Evolutionary conservation across 2,329 filamentous ascomycete genomes (phyloP), one percentile per base, ranked within the genome.

Genomic region (Emergomyces orientalis): DNA sequence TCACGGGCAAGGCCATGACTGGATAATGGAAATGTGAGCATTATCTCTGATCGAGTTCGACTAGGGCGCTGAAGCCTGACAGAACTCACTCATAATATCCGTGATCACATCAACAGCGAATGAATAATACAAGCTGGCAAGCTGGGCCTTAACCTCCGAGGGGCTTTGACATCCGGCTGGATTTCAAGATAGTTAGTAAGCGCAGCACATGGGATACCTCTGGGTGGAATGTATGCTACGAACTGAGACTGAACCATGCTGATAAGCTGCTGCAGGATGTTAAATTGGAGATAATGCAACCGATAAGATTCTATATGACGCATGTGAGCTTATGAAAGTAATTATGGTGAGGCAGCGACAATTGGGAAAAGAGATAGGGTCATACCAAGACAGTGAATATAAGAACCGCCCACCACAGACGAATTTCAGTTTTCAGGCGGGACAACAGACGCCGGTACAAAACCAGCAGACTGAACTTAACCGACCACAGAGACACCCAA

Each of bases 381-480:
- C 71, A 67, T 62, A 76, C 74, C 65, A 76, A 34, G 17, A 72
- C 45, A 27, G 70, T 74, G 62, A 77, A 76, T 1, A 67, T 62
- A 32, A 75, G 27, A 1, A 76, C 71, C 5, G 62, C 67, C 73
- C 73, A 75, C 76, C 75, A 78, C 55, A 75, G 67, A 34, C 67
- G 71, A 30, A 71, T 68, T 45, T 76, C 74, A 2, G 69, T 65
- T 1, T 66, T 68, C 19, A 76, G 67, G 1, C 75, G 74, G 8
- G 63, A 65, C 59, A 77, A 67, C 19, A 78, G 65, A 27, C 72
- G 70, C 54, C 73, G 74, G 65, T 77, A 78, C 54, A 78, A 69
- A 19, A 73, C 69, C 59, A 79, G 67, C 41, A 79, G 67, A 5
- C 73, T 74, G 27, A 76, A 71, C 64, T 79, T 78, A 60, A 77